Conservation (phyloP, 805 yeast species). For the Scheffersomyces coipomensis region DNA sequence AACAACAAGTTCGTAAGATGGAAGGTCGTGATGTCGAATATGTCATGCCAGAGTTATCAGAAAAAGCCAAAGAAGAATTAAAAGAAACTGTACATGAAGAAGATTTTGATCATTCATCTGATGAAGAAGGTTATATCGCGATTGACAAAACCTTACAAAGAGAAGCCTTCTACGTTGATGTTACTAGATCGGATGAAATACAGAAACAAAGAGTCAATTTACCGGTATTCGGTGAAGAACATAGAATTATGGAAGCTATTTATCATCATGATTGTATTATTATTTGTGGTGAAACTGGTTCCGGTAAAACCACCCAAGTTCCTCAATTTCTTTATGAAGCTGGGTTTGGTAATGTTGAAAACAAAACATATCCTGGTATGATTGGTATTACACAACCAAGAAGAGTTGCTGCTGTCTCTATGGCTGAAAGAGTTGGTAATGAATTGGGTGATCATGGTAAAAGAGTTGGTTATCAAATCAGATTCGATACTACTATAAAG, state of each 20-base stretch:
- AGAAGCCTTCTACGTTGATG: constrained; percentile 65
- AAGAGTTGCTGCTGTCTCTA: constrained; percentile 90
- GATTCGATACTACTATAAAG: constrained; percentile 71
- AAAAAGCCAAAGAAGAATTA: constrained; percentile 42
- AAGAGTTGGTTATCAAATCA: constrained; percentile 75
- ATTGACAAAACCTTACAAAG: constrained; percentile 53
- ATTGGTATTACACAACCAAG: constrained; percentile 96
- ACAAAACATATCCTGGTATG: constrained; percentile 70
- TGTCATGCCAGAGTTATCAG: constrained; percentile 46
- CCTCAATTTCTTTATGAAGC: constrained; percentile 95
- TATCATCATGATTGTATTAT: constrained; percentile 88
- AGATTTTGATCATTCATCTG: constrained; percentile 69
- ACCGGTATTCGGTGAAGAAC: constrained; percentile 92
- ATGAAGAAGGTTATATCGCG: constrained; percentile 59
- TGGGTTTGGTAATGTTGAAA: constrained; percentile 76
- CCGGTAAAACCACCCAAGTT: constrained; percentile 97
- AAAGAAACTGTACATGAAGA: constrained; percentile 61
- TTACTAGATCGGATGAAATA: constrained; percentile 63
- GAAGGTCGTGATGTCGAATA: constrained; percentile 54
- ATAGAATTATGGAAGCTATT: constrained; percentile 90
- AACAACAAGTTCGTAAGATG: constrained; percentile 59
- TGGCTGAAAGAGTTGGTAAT: constrained; percentile 76
- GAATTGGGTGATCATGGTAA: constrained; percentile 74
- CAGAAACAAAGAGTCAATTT: constrained; percentile 67
- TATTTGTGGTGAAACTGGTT: constrained; percentile 97